A percentile compares a stretch with the other conserved stretches of the same genome.
phyloP scores from a whole-genome alignment of 2,329 filamentous ascomycete species.

The Rutstroemia sp. region DNA sequence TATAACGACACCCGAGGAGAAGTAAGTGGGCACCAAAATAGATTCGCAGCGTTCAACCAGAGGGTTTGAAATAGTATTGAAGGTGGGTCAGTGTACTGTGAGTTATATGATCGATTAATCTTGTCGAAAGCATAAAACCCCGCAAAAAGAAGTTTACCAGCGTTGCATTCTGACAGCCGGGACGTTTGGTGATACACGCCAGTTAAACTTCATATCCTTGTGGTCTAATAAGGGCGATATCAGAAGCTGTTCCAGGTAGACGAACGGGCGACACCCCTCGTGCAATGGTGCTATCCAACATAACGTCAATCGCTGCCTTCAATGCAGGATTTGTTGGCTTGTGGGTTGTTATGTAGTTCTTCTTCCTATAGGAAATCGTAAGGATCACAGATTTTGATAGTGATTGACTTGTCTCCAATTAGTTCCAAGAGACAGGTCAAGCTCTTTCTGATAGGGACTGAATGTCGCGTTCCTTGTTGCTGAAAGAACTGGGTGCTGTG shows the following conservation, averaged over 20 bases:
- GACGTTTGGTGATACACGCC: too few relatives aligned
- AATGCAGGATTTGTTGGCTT: constrained; percentile 38
- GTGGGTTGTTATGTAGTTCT: constrained; percentile 37
- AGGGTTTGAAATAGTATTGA: too few relatives aligned
- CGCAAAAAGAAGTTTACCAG: too few relatives aligned
- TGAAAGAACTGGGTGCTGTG: constrained; percentile 32
- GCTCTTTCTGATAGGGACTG: constrained; percentile 30
- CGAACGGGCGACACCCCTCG: constrained; percentile 33
- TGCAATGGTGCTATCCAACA: constrained; percentile 31
- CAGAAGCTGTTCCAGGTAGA: constrained; percentile 9
- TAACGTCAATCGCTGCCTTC: constrained; percentile 31
- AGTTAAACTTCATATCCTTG: constrained; percentile 14
- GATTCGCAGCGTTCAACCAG: too few relatives aligned
- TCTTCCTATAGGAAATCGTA: constrained; percentile 37
- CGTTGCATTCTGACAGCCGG: too few relatives aligned
- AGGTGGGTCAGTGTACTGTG: too few relatives aligned
- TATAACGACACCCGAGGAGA: too few relatives aligned
- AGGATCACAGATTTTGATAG: constrained; percentile 36
- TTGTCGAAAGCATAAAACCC: too few relatives aligned
- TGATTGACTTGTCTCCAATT: constrained; percentile 28
- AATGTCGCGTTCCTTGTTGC: constrained; percentile 34
- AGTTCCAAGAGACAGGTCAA: constrained; percentile 30
- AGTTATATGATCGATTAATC: too few relatives aligned
- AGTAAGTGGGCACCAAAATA: too few relatives aligned
- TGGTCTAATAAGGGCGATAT: constrained; percentile 10